phyloP scores from a whole-genome alignment of 148 eudicot genomes.

The Camellia sinensis region DNA sequence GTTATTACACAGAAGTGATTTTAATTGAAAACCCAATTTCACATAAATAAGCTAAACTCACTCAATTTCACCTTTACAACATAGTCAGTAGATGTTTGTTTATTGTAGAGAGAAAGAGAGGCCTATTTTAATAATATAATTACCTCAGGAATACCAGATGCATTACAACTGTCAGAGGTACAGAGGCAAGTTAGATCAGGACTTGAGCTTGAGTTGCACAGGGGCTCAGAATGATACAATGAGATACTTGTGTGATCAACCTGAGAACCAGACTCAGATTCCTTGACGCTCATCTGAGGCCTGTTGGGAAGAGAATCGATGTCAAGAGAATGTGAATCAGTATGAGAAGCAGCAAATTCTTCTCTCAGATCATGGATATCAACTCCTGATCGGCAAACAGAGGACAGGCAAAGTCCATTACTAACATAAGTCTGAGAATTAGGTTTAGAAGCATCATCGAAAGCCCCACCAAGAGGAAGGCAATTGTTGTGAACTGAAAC shows the following conservation, averaged over 20 bases:
- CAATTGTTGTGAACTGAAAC: not conserved
- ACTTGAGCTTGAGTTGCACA: not conserved
- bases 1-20: too few species aligned
- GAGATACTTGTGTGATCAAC: not conserved
- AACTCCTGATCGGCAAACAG: not conserved
- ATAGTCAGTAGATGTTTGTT: not conserved
- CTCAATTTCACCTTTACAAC: not conserved
- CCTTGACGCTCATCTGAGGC: slow-evolving; percentile 8
- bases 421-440: not conserved
- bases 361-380: not conserved
- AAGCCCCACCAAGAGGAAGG: not conserved
- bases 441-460: not conserved
- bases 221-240: too few species aligned
- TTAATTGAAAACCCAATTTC: too few species aligned
- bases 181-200: slow-evolving; percentile 16
- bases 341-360: not conserved
- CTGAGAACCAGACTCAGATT: slow-evolving; percentile 21
- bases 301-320: slow-evolving; percentile 12
- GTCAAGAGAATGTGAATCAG: slow-evolving; percentile 5
- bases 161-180: slow-evolving; percentile 18
- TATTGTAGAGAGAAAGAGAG: not conserved
- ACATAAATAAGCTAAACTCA: not conserved
- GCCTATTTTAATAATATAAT: slow-evolving; percentile 1
- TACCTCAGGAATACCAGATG: slow-evolving; percentile 30
- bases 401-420: not conserved